These are phyloP conservation scores for Dactylellina drechsleri DNA, from an alignment of 2,329 filamentous ascomycete genomes.

Conservation along the genomic window DNA sequence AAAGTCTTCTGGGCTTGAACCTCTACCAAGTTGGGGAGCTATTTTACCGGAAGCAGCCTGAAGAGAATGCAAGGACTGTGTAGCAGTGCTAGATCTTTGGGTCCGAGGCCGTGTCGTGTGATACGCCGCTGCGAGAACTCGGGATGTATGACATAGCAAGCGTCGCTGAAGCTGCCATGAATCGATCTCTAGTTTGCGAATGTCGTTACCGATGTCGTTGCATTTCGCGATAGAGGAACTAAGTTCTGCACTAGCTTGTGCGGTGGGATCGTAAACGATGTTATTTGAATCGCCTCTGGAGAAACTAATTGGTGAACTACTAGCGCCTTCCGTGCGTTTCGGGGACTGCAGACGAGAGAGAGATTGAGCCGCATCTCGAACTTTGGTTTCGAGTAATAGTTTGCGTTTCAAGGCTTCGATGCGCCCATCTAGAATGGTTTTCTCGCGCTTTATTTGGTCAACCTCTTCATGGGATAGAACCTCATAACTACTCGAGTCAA, in stretches of 20 bases:
- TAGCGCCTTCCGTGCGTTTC: conserved; percentile 60
- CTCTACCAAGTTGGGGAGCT: conserved; percentile 8
- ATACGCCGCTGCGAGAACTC: conserved; percentile 89
- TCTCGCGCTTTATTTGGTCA: conserved; percentile 89
- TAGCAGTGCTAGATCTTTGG: conserved; percentile 2
- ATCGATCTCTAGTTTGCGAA: conserved; percentile 81
- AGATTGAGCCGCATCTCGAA: conserved; percentile 89
- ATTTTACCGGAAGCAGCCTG: conserved; percentile 14
- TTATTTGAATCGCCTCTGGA: conserved; percentile 60
- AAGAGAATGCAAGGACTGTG: neutral
- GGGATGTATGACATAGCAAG: conserved; percentile 88
- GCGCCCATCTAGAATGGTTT: conserved; percentile 75
- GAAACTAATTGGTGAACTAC: conserved; percentile 58
- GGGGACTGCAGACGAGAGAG: conserved; percentile 83
- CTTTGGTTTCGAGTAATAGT: conserved; percentile 88
- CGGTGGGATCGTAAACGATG: neutral
- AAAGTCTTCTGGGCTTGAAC: conserved; percentile 67
- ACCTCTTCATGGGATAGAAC: conserved; percentile 91
- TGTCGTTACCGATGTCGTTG: conserved; percentile 81
- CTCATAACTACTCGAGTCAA: conserved; percentile 85
- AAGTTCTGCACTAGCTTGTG: conserved; percentile 69
- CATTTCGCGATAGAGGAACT: conserved; percentile 80
- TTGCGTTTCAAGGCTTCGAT: conserved; percentile 84
- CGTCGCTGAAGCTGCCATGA: conserved; percentile 78
- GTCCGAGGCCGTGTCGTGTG: conserved; percentile 63